A percentile compares a stretch with the other conserved stretches of the same genome.
Evolutionary conservation across 768 basidiomycete species (phyloP).

Genomic region (Podaxis carcinomalis): DNA sequence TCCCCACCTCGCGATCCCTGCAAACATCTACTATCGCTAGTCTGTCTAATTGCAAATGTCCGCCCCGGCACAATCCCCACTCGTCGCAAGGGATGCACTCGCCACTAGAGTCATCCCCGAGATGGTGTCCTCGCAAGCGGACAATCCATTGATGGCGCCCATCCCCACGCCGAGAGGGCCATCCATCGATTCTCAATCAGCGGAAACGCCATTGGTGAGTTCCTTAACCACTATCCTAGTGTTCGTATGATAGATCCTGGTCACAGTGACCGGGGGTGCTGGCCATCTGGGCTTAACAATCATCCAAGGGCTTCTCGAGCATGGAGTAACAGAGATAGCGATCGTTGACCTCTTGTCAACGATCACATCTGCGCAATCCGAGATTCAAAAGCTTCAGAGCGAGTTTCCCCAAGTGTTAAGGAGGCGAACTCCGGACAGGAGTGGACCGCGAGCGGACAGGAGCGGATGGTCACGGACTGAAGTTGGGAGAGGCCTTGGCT

Average conservation of each 20-base stretch:
- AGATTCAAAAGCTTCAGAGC: slow-evolving; percentile 14
- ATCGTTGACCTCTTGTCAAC: slow-evolving; percentile 26
- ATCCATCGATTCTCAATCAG: slow-evolving; percentile 29
- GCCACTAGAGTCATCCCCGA: not conserved
- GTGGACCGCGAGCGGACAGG: too few species aligned
- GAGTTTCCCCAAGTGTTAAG: slow-evolving; percentile 32
- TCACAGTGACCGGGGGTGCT: slow-evolving; percentile 40
- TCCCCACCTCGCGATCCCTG: too few species aligned
- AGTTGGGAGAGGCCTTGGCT: too few species aligned
- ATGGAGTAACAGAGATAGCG: slow-evolving; percentile 31
- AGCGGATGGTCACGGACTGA: too few species aligned
- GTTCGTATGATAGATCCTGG: not conserved
- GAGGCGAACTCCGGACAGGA: too few species aligned
- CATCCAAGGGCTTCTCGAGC: slow-evolving; percentile 37
- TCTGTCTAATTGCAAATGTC: not conserved
- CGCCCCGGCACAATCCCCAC: not conserved
- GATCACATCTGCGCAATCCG: slow-evolving; percentile 19
- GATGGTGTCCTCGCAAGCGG: slow-evolving; percentile 12
- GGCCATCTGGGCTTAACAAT: slow-evolving; percentile 33
- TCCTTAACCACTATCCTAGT: not conserved
- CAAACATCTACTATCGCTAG: not conserved
- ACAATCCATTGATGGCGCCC: slow-evolving; percentile 16
- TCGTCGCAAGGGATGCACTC: not conserved
- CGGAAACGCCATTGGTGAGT: slow-evolving; percentile 38
- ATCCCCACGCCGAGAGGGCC: slow-evolving; percentile 20